These are phyloP conservation scores for Scenedesmus sp. DNA, from an alignment of 163 green algal species.

Conservation along the genomic window DNA sequence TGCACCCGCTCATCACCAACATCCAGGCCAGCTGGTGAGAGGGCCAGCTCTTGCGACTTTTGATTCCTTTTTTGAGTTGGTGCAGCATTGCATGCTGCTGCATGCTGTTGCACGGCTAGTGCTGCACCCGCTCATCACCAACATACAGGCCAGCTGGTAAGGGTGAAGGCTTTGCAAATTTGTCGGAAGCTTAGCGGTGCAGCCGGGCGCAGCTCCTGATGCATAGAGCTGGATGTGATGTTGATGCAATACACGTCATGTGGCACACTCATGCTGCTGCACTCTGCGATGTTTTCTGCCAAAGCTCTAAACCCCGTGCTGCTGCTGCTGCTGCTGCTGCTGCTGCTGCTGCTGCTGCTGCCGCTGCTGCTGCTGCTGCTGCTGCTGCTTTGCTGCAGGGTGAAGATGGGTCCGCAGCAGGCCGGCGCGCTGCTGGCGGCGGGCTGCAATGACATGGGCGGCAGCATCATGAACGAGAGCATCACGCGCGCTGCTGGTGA, in stretches of 20 bases:
- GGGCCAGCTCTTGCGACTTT: not conserved
- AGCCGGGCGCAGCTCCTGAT: not conserved
- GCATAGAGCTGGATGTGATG: no score
- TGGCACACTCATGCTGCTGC: not conserved
- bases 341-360: not conserved
- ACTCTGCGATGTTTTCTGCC: not conserved
- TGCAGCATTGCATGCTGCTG: slow-evolving; percentile 65
- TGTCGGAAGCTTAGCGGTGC: no score
- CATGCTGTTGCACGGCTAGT: slow-evolving; percentile 81
- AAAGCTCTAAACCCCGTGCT: not conserved
- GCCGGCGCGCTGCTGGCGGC: slow-evolving; percentile 77
- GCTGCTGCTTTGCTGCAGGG: slow-evolving; percentile 62
- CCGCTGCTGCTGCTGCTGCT: not conserved
- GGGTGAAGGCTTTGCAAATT: not conserved
- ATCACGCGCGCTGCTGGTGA: slow-evolving; percentile 89
- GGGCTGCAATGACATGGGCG: slow-evolving; percentile 95
- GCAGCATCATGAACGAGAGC: slow-evolving; percentile 92
- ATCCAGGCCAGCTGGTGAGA: slow-evolving; percentile 77
- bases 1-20: slow-evolving; percentile 83
- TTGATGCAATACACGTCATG: not conserved
- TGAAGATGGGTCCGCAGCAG: slow-evolving; percentile 89
- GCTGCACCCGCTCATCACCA: slow-evolving; percentile 75
- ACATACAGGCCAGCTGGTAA: slow-evolving; percentile 78
- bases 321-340: not conserved
- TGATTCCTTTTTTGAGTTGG: not conserved